Conservation (phyloP, 331 rosid species). For the Phaseolus coccineus region DNA sequence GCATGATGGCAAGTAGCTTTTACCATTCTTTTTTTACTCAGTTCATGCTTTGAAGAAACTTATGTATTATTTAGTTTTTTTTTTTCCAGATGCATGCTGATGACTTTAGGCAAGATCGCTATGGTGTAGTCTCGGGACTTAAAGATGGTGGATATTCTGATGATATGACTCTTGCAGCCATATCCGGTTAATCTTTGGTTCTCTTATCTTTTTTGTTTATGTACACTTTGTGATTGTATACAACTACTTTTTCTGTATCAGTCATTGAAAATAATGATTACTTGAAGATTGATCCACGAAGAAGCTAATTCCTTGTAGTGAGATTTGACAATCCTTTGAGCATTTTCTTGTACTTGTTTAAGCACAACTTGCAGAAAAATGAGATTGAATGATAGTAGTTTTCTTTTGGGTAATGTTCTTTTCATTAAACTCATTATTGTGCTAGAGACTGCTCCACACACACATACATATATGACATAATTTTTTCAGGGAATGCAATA, state of each 20-base stretch:
- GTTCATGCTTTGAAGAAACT: conserved; percentile 41
- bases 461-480: neutral
- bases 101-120: conserved; percentile 85
- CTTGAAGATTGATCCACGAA: conserved; percentile 30
- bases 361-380: conserved; percentile 12
- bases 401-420: conserved; percentile 33
- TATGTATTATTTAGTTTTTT: conserved; percentile 44
- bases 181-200: conserved; percentile 66
- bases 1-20: conserved; percentile 84
- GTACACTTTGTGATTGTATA: conserved; percentile 15
- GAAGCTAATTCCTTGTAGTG: neutral
- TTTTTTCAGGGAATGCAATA: neutral
- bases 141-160: conserved; percentile 97
- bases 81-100: conserved; percentile 93
- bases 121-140: conserved; percentile 90
- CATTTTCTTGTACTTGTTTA: conserved; percentile 19
- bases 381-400: neutral
- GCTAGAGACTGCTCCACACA: neutral
- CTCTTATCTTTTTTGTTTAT: conserved; percentile 13
- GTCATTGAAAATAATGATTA: neutral
- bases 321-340: conserved; percentile 3
- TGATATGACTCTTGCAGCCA: conserved; percentile 99
- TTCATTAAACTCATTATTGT: conserved; percentile 12
- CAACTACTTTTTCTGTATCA: conserved; percentile 6
- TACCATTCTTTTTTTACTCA: neutral